Base-by-base conservation (phyloP, 2,329 filamentous ascomycete genomes). In the Diaporthe sp. region DNA sequence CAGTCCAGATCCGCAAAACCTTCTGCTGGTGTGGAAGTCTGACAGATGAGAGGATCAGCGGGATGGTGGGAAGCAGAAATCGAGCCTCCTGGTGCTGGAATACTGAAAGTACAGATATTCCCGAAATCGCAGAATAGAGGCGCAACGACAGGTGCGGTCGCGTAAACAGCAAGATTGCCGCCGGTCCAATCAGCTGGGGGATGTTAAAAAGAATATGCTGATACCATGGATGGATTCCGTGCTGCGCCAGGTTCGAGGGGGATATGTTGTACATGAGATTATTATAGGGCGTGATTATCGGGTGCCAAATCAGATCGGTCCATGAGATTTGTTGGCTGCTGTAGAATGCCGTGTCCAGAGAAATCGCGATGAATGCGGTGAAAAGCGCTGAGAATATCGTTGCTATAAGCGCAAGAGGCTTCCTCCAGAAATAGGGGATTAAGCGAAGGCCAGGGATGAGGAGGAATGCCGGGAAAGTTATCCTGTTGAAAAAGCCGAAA, bases 401-500 rank as follows among this genome's bases (percentile, higher is more conserved):
- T 73, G 91, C 89, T 76, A 91, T 80, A 65, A 97, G 85, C 71
- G 91, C 89, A 55, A 87, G 81, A 75, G 90, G 91, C 81, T 90
- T 91, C 82, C 92, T 92, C 82, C 90, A 85, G 81, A 98, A 97
- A 86, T 97, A 94, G 77, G 95, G 95, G 82, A 98, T 86, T 80
- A 99, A 88, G 81, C 92, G 92, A 81, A 97, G 85, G 47, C 93
- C 93, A 70, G 97, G 96, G 81, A 98, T 91, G 74, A 97, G 83
- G 76, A 99, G 85, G 82, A 97, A 99, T 19, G 96, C 96, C 59
- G 96, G 96, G 83, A 98, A 98, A 13, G 97, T 99, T 80, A 98
- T 98, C 77, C 97, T 92, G 84, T 98, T 99, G 85, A 99, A 99
- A 74, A 96, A 86, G 66, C 97, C 97, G 80, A 97, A 94, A 19